Conservation (phyloP, 495 filamentous ascomycete genomes). For the Viridothelium virens region DNA sequence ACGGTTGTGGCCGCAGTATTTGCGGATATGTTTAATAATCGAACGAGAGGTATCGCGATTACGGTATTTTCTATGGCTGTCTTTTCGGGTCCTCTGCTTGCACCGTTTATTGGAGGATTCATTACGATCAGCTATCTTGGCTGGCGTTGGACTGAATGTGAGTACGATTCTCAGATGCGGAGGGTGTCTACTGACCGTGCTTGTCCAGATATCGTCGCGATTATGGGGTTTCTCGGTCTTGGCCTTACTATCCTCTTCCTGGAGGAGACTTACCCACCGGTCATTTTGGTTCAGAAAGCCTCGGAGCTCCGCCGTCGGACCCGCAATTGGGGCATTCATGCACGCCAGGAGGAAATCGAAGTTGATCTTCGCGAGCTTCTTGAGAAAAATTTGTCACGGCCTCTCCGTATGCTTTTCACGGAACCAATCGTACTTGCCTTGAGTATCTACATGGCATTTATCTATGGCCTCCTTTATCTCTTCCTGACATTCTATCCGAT, state of each 20-base stretch:
- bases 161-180: background rate
- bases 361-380: conserved; percentile 71
- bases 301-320: conserved; percentile 70
- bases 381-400: conserved; percentile 75
- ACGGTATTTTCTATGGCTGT: conserved; percentile 79
- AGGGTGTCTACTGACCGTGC: background rate
- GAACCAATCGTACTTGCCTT: conserved; percentile 73
- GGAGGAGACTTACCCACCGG: conserved; percentile 74
- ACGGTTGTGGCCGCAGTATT: conserved; percentile 83
- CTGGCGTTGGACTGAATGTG: conserved; percentile 80
- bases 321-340: conserved; percentile 88
- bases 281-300: conserved; percentile 71
- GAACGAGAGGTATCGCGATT: conserved; percentile 68
- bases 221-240: conserved; percentile 74
- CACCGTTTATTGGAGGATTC: conserved; percentile 80
- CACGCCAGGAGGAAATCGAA: conserved; percentile 89
- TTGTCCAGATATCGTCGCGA: conserved; percentile 43
- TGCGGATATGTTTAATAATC: conserved; percentile 79
- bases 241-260: conserved; percentile 63
- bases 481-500: conserved; percentile 76
- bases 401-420: conserved; percentile 66
- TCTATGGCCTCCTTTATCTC: conserved; percentile 74
- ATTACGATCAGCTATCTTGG: conserved; percentile 59
- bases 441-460: conserved; percentile 74
- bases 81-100: conserved; percentile 72